A percentile compares a stretch with the other conserved stretches of the same genome.
Conservation (phyloP, 164 flowering plant genomes). For the Litsea cubeba region DNA sequence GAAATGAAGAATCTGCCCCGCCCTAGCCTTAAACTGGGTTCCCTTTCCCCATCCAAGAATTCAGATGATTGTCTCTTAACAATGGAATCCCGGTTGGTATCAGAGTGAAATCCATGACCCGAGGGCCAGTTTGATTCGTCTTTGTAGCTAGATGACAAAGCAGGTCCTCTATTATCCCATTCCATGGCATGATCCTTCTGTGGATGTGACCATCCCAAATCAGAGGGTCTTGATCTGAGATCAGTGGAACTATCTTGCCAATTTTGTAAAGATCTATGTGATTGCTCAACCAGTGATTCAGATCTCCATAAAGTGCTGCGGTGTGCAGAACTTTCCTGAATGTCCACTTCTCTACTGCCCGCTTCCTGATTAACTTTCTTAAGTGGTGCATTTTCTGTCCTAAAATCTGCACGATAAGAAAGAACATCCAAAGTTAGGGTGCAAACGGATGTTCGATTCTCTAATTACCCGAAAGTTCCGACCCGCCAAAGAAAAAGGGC, state of each 20-base stretch:
- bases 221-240: constrained; percentile 33
- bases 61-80: constrained; percentile 51
- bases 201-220: constrained; percentile 40
- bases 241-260: constrained; percentile 40
- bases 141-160: constrained; percentile 23
- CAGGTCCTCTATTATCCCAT: constrained; percentile 27
- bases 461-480: too few relatives aligned
- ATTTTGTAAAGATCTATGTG: constrained; percentile 29
- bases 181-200: constrained; percentile 38
- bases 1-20: constrained; percentile 6
- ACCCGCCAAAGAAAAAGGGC: too few relatives aligned
- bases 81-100: constrained; percentile 24
- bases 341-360: constrained; percentile 27
- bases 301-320: constrained; percentile 43
- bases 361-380: constrained; percentile 36
- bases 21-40: constrained; percentile 19
- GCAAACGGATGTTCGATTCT: too few relatives aligned
- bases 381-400: constrained; percentile 23
- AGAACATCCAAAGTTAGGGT: neutral
- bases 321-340: constrained; percentile 34
- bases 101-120: constrained; percentile 27
- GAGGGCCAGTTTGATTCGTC: constrained; percentile 39
- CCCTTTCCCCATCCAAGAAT: constrained; percentile 50
- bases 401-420: constrained; percentile 30
- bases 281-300: constrained; percentile 37